Conservation (phyloP, 306 rosid genomes). For the Vigna unguiculata region DNA sequence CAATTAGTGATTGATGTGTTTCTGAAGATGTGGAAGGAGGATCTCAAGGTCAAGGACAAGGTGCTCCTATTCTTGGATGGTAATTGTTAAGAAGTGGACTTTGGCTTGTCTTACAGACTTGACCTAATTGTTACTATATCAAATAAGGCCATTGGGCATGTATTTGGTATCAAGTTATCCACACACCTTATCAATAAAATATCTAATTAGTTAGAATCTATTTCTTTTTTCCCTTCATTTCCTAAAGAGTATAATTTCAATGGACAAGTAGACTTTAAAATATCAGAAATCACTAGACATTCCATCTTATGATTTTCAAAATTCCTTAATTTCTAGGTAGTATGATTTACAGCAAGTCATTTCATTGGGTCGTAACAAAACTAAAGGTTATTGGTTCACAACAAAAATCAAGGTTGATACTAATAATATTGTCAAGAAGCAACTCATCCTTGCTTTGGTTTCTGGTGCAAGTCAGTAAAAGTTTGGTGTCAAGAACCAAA, state of each 20-base stretch:
- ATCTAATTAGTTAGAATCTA: background rate
- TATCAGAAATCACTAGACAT: background rate
- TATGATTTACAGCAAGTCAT: background rate
- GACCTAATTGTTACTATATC: background rate
- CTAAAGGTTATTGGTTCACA: no score
- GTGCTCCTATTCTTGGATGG: constrained; percentile 76
- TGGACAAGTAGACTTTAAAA: background rate
- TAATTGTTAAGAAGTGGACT: constrained; percentile 45
- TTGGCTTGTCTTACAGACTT: background rate
- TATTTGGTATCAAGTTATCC: background rate
- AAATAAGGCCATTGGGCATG: background rate
- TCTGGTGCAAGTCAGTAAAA: background rate
- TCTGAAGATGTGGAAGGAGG: constrained; percentile 89
- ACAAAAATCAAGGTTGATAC: background rate
- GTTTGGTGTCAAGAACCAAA: background rate
- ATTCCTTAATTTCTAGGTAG: background rate
- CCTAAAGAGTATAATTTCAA: background rate
- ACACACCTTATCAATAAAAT: constrained; percentile 2
- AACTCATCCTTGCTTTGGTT: background rate
- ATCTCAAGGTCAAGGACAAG: constrained; percentile 66
- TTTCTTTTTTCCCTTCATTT: background rate
- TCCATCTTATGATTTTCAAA: background rate
- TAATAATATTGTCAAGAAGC: background rate
- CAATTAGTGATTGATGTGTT: constrained; percentile 88
- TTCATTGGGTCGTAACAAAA: background rate